A percentile compares a stretch with the other conserved stretches of the same genome.
phyloP scores from a whole-genome alignment of 2,329 filamentous ascomycete genomes.

The Monosporascus sp. region DNA sequence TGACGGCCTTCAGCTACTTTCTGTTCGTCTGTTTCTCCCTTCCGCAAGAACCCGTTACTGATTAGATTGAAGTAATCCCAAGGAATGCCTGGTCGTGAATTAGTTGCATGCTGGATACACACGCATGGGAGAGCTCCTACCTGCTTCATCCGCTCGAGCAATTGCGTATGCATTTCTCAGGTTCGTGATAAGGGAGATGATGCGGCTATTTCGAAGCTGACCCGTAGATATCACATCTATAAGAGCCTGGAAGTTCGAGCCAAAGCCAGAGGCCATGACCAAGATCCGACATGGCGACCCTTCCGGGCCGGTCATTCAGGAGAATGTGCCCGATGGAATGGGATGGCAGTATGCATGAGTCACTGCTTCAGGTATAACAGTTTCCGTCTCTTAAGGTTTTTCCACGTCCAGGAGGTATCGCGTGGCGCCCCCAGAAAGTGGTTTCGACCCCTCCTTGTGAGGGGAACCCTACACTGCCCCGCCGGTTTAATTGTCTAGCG shows the following conservation, averaged over 20 bases:
- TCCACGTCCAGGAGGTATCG: too few relatives aligned
- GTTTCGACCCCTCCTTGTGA: too few relatives aligned
- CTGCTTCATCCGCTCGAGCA: slow-evolving; percentile 2
- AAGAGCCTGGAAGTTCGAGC: slow-evolving; percentile 62
- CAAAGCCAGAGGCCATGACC: slow-evolving; percentile 56
- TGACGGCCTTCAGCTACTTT: slow-evolving; percentile 37
- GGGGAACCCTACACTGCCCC: too few relatives aligned
- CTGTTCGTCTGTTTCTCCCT: slow-evolving; percentile 37
- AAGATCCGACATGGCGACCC: slow-evolving; percentile 9
- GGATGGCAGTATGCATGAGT: background rate
- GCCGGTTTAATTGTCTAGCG: too few relatives aligned
- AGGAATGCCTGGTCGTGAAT: slow-evolving; percentile 36
- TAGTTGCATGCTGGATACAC: slow-evolving; percentile 30
- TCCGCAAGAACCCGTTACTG: slow-evolving; percentile 43
- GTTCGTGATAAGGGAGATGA: slow-evolving; percentile 6
- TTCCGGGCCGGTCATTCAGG: slow-evolving; percentile 4
- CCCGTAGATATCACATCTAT: slow-evolving; percentile 9
- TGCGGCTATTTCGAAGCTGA: slow-evolving; percentile 4
- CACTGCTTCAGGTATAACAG: slow-evolving; percentile 4
- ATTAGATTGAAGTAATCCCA: slow-evolving; percentile 60
- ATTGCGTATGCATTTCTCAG: slow-evolving; percentile 5
- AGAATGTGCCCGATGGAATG: background rate
- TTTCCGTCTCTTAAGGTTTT: background rate
- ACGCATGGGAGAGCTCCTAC: slow-evolving; percentile 1
- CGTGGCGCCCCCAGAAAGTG: too few relatives aligned